phyloP scores from a whole-genome alignment of 306 rosid genomes.

The Ochetophila trinervis region DNA sequence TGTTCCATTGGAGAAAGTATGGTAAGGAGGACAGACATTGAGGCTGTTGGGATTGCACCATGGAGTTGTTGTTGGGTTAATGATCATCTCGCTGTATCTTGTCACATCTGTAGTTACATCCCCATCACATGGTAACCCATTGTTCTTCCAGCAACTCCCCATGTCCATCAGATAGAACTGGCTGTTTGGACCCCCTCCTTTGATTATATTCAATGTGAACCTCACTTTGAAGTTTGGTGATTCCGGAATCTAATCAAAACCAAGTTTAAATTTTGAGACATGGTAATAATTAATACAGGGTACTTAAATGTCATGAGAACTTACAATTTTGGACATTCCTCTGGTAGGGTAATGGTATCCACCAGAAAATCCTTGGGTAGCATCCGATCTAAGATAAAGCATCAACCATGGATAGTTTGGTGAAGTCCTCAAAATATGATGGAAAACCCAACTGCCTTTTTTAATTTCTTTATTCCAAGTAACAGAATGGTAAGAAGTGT shows the following conservation, averaged over 20 bases:
- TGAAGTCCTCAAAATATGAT: slow-evolving; percentile 52
- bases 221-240: slow-evolving; percentile 60
- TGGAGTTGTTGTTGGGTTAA: slow-evolving; percentile 45
- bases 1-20: slow-evolving; percentile 51
- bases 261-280: too few relatives aligned
- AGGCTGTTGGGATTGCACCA: slow-evolving; percentile 37
- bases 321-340: slow-evolving; percentile 60
- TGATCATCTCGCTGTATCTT: slow-evolving; percentile 73
- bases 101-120: slow-evolving; percentile 62
- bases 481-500: slow-evolving; percentile 46
- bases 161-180: slow-evolving; percentile 75
- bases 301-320: neutral
- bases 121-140: slow-evolving; percentile 69
- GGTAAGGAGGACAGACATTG: slow-evolving; percentile 51
- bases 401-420: slow-evolving; percentile 60
- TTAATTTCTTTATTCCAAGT: slow-evolving; percentile 49
- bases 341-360: slow-evolving; percentile 53
- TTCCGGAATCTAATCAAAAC: slow-evolving; percentile 48
- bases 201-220: slow-evolving; percentile 36
- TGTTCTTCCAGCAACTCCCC: slow-evolving; percentile 84
- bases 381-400: slow-evolving; percentile 65
- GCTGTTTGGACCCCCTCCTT: slow-evolving; percentile 53
- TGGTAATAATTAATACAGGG: neutral
- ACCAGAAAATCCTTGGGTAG: slow-evolving; percentile 48
- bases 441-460: slow-evolving; percentile 53